Conservation (phyloP, 2,329 filamentous ascomycete genomes). For the Diatrype stigma region DNA sequence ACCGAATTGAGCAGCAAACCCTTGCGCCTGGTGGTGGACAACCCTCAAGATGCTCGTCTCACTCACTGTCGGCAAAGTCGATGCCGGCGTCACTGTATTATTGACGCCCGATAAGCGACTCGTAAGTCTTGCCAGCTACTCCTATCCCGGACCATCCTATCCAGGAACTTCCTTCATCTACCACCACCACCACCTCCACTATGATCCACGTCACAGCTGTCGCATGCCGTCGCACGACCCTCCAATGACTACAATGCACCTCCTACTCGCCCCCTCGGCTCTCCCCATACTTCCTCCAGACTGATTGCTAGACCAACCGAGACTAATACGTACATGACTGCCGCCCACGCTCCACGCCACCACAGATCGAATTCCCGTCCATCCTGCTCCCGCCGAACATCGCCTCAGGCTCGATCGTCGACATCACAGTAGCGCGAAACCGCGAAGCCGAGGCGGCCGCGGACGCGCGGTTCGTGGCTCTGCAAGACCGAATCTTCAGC, state of each 20-base stretch:
- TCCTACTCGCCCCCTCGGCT: neutral
- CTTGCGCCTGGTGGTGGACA: neutral
- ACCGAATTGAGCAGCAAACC: neutral
- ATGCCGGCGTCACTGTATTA: conserved; percentile 95
- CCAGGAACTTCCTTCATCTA: neutral
- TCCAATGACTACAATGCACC: neutral
- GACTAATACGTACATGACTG: too few relatives aligned
- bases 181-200: neutral
- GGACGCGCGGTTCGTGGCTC: conserved; percentile 69
- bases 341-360: too few relatives aligned
- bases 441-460: conserved; percentile 69
- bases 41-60: conserved; percentile 78
- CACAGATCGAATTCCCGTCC: conserved; percentile 94
- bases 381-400: conserved; percentile 95
- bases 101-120: conserved; percentile 95
- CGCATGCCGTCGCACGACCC: conserved; percentile 13
- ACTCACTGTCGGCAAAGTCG: conserved; percentile 97
- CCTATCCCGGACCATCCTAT: conserved; percentile 1
- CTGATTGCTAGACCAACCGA: too few relatives aligned
- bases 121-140: conserved; percentile 48
- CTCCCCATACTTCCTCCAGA: too few relatives aligned
- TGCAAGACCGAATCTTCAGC: conserved; percentile 85
- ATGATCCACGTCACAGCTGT: conserved; percentile 3
- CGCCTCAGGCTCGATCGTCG: conserved; percentile 92
- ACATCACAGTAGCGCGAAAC: conserved; percentile 93